Conservation (phyloP, 2,329 filamentous ascomycete species). For the Harringtonia aguacate region DNA sequence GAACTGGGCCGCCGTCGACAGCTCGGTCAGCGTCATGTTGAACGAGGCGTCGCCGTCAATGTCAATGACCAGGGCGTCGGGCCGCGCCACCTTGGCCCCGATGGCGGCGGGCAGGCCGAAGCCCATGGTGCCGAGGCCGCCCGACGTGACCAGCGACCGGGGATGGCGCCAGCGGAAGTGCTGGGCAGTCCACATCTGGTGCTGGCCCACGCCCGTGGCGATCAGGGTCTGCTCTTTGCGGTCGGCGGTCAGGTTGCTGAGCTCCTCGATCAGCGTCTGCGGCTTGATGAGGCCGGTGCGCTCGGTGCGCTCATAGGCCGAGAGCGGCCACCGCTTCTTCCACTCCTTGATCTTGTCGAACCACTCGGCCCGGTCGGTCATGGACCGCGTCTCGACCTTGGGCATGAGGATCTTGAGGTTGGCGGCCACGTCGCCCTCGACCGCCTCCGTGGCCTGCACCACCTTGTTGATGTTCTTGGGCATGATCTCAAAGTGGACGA, state of each 20-base stretch:
- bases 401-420: constrained; percentile 72
- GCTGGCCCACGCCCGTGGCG: constrained; percentile 88
- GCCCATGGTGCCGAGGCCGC: constrained; percentile 93
- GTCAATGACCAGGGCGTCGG: constrained; percentile 79
- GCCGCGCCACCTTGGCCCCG: constrained; percentile 74
- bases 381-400: constrained; percentile 49
- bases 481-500: constrained; percentile 96
- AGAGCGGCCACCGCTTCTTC: constrained; percentile 85
- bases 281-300: constrained; percentile 80
- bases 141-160: constrained; percentile 90
- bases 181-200: constrained; percentile 98
- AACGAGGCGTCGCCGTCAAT: constrained; percentile 99
- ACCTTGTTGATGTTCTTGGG: constrained; percentile 99
- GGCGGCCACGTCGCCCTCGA: constrained; percentile 80
- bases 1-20: constrained; percentile 88
- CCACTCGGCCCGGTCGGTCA: constrained; percentile 68
- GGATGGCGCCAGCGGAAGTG: constrained; percentile 92
- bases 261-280: constrained; percentile 81
- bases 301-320: constrained; percentile 68
- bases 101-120: constrained; percentile 91
- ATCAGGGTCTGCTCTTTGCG: constrained; percentile 82
- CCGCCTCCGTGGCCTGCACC: constrained; percentile 87
- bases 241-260: constrained; percentile 71
- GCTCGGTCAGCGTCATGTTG: constrained; percentile 95
- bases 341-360: constrained; percentile 80